Conservation (phyloP, 1,139 yeast species). For the Wickerhamiella infanticola region DNA sequence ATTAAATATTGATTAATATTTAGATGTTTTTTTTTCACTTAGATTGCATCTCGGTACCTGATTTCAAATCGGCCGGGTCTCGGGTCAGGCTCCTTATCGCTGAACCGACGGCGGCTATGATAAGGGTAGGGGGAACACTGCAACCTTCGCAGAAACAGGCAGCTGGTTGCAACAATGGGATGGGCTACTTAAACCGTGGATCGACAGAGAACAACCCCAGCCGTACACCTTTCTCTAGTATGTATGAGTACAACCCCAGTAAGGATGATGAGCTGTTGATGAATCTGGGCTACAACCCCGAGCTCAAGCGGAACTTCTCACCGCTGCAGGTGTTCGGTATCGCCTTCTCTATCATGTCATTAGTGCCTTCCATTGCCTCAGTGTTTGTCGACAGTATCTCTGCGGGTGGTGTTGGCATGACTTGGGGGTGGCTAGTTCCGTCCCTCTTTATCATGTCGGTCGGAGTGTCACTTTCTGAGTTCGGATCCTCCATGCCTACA, state of each 20-base stretch:
- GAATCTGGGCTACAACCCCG: constrained; percentile 54
- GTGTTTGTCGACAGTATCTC: constrained; percentile 28
- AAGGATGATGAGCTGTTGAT: constrained; percentile 22
- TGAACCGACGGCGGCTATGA: no score
- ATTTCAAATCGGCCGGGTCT: no score
- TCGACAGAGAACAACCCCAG: no score
- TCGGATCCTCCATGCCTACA: constrained; percentile 54
- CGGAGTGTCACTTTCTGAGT: constrained; percentile 43
- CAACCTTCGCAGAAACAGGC: no score
- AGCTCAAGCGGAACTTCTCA: constrained; percentile 48
- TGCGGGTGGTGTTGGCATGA: constrained; percentile 45
- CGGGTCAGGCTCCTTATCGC: no score
- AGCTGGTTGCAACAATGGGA: no score
- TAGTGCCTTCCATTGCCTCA: constrained; percentile 47
- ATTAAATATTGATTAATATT: no score
- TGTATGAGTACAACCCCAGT: background rate
- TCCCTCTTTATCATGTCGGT: constrained; percentile 33
- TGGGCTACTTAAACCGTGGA: no score
- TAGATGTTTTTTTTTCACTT: no score
- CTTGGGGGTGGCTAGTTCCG: constrained; percentile 51
- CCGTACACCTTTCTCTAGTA: no score
- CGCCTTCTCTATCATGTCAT: constrained; percentile 57
- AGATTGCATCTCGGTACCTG: no score
- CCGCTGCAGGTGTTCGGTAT: constrained; percentile 40
- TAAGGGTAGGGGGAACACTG: no score